A percentile compares a stretch with the other conserved stretches of the same genome.
These are phyloP conservation scores for Paraurostyla sp. DNA, from an alignment of 73 alveolate genomes.

Conservation along the genomic window DNA sequence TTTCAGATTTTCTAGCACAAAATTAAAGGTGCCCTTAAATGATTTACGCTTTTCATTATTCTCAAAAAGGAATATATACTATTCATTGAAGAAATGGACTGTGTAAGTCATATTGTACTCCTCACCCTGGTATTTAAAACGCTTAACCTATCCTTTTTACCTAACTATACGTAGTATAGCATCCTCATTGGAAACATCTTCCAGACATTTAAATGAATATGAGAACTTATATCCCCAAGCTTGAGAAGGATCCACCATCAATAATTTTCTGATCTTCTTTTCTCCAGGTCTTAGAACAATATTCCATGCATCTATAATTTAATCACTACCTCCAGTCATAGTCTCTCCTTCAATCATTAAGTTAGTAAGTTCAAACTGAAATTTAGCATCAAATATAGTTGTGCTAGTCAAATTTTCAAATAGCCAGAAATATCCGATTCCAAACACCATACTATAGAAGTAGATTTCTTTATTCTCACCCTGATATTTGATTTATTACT, in stretches of 20 bases:
- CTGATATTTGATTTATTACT: constrained; percentile 50
- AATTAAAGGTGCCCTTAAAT: constrained; percentile 71
- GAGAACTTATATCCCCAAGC: constrained; percentile 76
- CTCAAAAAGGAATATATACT: constrained; percentile 69
- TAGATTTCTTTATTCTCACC: constrained; percentile 64
- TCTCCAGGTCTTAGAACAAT: constrained; percentile 64
- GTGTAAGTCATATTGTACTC: constrained; percentile 40
- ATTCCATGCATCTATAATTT: background rate
- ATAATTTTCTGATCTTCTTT: constrained; percentile 2
- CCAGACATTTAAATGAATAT: constrained; percentile 57
- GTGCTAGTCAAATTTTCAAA: constrained; percentile 53
- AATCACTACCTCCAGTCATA: background rate
- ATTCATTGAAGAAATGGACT: constrained; percentile 61
- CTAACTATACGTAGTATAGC: constrained; percentile 32
- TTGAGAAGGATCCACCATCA: constrained; percentile 61
- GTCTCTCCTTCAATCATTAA: constrained; percentile 29
- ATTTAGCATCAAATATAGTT: constrained; percentile 52
- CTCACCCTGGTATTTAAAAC: constrained; percentile 33
- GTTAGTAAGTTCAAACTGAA: constrained; percentile 56
- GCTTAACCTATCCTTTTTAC: constrained; percentile 50
- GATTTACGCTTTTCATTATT: constrained; percentile 16
- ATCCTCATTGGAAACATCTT: background rate
- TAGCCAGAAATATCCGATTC: constrained; percentile 67
- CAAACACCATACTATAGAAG: constrained; percentile 62
- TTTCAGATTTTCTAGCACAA: constrained; percentile 60